Conservation (phyloP, 192 early-diverging fungal species). For the Polychytrium aggregatum region DNA sequence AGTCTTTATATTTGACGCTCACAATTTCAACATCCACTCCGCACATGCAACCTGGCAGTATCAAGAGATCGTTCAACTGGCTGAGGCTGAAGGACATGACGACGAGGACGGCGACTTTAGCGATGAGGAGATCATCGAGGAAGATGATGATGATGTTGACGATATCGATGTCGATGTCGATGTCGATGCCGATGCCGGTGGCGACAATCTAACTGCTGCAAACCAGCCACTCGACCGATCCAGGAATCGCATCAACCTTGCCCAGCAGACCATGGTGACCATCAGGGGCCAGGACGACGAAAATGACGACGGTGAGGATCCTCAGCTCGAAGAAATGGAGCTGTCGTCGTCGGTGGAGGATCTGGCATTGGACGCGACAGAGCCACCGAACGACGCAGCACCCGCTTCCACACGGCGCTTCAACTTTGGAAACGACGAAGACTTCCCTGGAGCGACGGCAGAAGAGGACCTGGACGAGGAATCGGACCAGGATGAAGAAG, state of each 20-base stretch:
- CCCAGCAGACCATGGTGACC: not conserved
- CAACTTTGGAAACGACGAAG: not conserved
- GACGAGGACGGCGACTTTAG: conserved; percentile 6
- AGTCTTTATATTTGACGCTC: not conserved
- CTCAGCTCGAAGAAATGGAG: not conserved
- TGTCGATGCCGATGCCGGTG: not conserved
- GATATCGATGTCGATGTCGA: conserved; percentile 3
- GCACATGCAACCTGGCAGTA: conserved; percentile 1
- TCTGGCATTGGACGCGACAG: too few species aligned
- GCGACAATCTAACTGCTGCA: not conserved
- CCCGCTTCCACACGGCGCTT: not conserved
- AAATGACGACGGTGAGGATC: not conserved
- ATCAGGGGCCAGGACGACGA: not conserved
- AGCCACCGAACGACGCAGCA: not conserved
- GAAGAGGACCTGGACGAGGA: conserved; percentile 3
- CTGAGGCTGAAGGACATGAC: conserved; percentile 6
- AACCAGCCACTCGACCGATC: not conserved
- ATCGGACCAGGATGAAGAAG: conserved; percentile 17
- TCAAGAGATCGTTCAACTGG: conserved; percentile 2
- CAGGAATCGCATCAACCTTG: not conserved
- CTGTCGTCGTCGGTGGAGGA: too few species aligned
- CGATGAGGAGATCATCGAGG: conserved; percentile 9
- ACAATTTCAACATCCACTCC: too few species aligned
- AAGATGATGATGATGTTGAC: conserved; percentile 21
- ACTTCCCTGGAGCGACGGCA: too few species aligned